These are phyloP conservation scores for Acanthamoeba triangularis DNA, from an alignment of 208 protist genomes.

Conservation along the genomic window DNA sequence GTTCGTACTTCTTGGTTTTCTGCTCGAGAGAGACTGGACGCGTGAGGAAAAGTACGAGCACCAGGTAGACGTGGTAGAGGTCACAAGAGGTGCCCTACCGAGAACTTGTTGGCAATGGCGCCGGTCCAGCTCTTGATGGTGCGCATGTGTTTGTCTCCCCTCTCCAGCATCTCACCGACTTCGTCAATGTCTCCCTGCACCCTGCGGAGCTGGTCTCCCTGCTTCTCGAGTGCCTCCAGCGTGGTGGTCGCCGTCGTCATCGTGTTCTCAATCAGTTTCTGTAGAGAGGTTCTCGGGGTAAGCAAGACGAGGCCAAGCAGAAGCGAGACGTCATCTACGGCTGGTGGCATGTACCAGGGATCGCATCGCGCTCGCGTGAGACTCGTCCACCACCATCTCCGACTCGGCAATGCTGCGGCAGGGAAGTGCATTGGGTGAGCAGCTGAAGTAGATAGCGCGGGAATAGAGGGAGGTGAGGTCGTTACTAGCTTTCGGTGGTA, in stretches of 20 bases:
- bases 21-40: not conserved
- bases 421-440: not conserved
- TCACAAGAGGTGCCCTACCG: too few relatives aligned
- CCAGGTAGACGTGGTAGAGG: too few relatives aligned
- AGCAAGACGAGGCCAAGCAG: too few relatives aligned
- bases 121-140: slow-evolving; percentile 45
- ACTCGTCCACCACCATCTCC: slow-evolving; percentile 3
- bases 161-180: not conserved
- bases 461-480: too few relatives aligned
- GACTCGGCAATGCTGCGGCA: not conserved
- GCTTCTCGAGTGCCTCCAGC: not conserved
- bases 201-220: slow-evolving; percentile 30
- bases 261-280: slow-evolving; percentile 37
- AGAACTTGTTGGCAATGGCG: slow-evolving; percentile 38
- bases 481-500: not conserved
- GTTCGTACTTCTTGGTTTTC: not conserved
- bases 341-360: not conserved
- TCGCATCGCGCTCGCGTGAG: slow-evolving; percentile 13
- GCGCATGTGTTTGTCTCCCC: slow-evolving; percentile 28
- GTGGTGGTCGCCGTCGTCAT: not conserved
- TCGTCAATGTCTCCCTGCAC: slow-evolving; percentile 11
- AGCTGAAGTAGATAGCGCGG: too few relatives aligned
- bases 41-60: not conserved
- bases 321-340: not conserved
- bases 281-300: not conserved